Evolutionary conservation across 1,284 basidiomycete species (phyloP).

Genomic region (Jaminaea rosea): DNA sequence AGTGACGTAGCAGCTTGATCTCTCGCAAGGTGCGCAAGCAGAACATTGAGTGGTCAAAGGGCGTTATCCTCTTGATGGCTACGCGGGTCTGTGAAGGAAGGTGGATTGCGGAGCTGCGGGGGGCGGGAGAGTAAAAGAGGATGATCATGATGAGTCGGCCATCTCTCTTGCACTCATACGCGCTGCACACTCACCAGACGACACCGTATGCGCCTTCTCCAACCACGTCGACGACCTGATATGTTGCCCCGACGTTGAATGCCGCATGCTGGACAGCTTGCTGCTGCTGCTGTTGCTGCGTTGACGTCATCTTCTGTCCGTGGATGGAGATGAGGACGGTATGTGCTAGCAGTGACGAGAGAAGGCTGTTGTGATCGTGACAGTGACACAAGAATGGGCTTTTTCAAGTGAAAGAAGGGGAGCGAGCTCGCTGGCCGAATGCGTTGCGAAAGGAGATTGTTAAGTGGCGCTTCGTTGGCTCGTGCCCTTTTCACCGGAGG

Average conservation of each 20-base stretch:
- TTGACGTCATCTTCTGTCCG: not conserved
- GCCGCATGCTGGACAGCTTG: conserved; percentile 1
- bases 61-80: conserved; percentile 49
- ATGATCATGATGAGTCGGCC: not conserved
- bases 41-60: conserved; percentile 47
- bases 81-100: conserved; percentile 34
- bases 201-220: conserved; percentile 51
- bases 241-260: conserved; percentile 25
- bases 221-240: conserved; percentile 48
- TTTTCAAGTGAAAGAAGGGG: too few species aligned
- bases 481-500: too few species aligned
- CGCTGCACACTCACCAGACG: conserved; percentile 35
- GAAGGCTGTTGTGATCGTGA: too few species aligned
- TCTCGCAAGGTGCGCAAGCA: conserved; percentile 43
- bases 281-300: not conserved
- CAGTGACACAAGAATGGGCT: too few species aligned
- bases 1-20: conserved; percentile 45
- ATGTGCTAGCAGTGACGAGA: too few species aligned
- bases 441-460: too few species aligned
- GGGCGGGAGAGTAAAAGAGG: not conserved
- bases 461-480: too few species aligned
- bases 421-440: too few species aligned
- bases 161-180: not conserved
- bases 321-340: not conserved
- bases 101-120: conserved; percentile 45